phyloP scores from a whole-genome alignment of 2,329 filamentous ascomycete genomes.

The Paraphoma chrysanthemicola region DNA sequence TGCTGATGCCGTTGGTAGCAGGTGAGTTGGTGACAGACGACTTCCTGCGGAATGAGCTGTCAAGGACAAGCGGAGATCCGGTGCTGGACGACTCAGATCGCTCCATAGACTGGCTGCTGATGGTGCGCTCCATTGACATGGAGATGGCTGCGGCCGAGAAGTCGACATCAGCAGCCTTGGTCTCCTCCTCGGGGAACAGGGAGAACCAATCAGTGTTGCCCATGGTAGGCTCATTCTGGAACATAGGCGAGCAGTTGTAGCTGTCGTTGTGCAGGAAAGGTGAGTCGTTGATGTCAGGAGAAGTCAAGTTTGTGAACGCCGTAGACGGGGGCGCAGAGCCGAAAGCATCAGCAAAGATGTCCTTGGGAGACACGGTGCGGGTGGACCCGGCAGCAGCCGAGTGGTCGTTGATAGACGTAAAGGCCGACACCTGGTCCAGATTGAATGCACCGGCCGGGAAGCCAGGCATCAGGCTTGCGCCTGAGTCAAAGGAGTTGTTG shows the following conservation, averaged over 20 bases:
- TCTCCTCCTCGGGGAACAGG: conserved; percentile 68
- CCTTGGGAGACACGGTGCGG: conserved; percentile 81
- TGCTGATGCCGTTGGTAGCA: conserved; percentile 72
- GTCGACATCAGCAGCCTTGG: conserved; percentile 32
- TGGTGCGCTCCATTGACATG: conserved; percentile 51
- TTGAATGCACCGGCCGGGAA: conserved; percentile 43
- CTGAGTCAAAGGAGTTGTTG: conserved; percentile 54
- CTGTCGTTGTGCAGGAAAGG: conserved; percentile 70
- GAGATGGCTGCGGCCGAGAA: conserved; percentile 31
- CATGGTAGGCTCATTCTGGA: conserved; percentile 65
- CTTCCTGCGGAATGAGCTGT: conserved; percentile 47
- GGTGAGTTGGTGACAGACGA: conserved; percentile 55
- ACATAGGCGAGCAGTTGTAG: conserved; percentile 81
- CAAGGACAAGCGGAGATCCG: conserved; percentile 46
- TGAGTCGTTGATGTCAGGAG: conserved; percentile 79
- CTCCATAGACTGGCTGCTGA: conserved; percentile 47
- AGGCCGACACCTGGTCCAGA: conserved; percentile 43
- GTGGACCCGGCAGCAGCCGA: conserved; percentile 44
- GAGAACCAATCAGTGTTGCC: conserved; percentile 70
- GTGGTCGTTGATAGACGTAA: conserved; percentile 56
- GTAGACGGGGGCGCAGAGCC: conserved; percentile 82
- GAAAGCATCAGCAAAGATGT: conserved; percentile 74
- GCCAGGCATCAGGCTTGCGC: conserved; percentile 55
- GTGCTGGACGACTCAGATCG: conserved; percentile 44
- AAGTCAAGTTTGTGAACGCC: conserved; percentile 83